Evolutionary conservation across 352 stramenopile genomes (phyloP), one percentile per base, ranked within the genome.

Genomic region (Phytopythium cucurbitacearum): DNA sequence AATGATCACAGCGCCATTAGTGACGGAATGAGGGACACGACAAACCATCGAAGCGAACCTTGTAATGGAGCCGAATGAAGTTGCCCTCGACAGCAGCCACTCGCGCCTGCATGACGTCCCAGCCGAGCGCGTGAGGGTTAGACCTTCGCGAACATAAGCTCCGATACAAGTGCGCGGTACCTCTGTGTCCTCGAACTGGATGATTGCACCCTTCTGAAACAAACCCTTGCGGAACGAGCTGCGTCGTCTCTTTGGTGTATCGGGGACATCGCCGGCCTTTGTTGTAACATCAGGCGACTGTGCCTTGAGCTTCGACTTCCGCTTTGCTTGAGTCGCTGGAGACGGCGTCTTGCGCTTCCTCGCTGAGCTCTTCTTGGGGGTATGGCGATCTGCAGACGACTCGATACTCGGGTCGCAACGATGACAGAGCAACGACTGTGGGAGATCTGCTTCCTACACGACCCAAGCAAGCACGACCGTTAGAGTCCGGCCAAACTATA

Each of bases 51-150:
- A 8, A 43, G 5, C 39, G 40, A 60, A 86, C 80, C 62, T 91
- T 91, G 65, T 91, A 91, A 44, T 91, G 83, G 7, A 94, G 61
- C 12, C 83, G 80, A 51, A 91, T 76, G 42, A 78, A 87, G 36
- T 85, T 83, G 62, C 81, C 80, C 39, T 90, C 71, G 5, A 94
- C 71, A 1, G 78, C 80, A 2, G 65, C 73, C 21, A 93, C 65
- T 47, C 79, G 83, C 3, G 77, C 82, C 79, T 91, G 44, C 7
- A 46, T 28, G 21, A 28, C 21, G 21, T 28, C 21, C 21, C 21
- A 28, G 21, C 21, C 21, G 21, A 28, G 21, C 21, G 21, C 21
- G 21, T 28, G 21, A 28, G 21, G 21, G 21, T 28, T 28, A 28
- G 21, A 28, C 15, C 16, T 15, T 32, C 6, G 7, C 4, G 37